Evolutionary conservation across 331 rosid genomes (phyloP), one percentile per base, ranked within the genome.

Genomic region (Spiraea crenata): DNA sequence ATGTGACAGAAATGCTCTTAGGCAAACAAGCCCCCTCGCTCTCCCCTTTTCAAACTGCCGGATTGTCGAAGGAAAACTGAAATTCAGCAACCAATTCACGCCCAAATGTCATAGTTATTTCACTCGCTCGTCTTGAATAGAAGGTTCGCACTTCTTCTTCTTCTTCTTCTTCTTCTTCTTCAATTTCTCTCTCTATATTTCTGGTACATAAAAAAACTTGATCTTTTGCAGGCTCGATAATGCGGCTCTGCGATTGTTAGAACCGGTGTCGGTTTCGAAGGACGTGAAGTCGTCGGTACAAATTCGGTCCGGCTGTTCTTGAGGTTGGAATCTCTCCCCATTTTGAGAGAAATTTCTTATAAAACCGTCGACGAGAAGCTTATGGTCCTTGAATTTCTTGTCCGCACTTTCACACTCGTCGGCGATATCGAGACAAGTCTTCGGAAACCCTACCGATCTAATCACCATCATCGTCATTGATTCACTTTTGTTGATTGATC

Each of bases 281-380:
- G 92, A 84, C 45, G 85, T 81, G 60, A 84, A 80, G 57, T 85
- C 96, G 16, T 67, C 69, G 39, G 54, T 70, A 52, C 83, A 86
- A 64, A 68, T 82, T 65, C 83, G 83, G 31, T 85, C 83, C 31
- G 59, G 81, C 73, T 68, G 44, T 70, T 83, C 71, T 75, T 87
- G 60, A 79, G 90, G 74, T 81, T 83, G 3, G 90, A 87, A 81
- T 86, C 85, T 4, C 69, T 80, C 56, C 68, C 81, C 38, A 58
- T 73, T 35, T 74, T 87, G 13, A 75, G 79, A 10, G 88, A 90
- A n/a, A 73, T 77, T 34, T 57, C 74, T 2, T 63, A 79, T 5
- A 88, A 93, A 79, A 44, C 85, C 49, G 72, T 82, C 34, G 85
- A 66, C 48, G 81, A 89, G 60, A 89, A 87, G 88, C 93, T 93